Percentiles rank a stretch among this genome's conserved stretches.
Evolutionary conservation across 768 basidiomycete species (phyloP).

Genomic region (Pisolithus microcarpus): DNA sequence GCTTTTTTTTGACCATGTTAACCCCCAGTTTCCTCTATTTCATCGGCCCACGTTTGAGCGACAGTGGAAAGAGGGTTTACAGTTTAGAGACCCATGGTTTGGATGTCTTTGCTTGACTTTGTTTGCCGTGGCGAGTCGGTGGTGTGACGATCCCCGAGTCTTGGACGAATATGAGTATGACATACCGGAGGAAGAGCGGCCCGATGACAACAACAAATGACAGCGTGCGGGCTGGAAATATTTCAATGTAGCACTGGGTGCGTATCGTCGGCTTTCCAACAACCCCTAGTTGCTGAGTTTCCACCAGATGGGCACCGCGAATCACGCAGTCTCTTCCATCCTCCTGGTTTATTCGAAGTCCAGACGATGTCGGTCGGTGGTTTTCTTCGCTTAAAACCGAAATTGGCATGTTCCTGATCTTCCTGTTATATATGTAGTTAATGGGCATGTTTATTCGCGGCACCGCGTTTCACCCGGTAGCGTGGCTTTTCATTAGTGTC

Average conservation of each 20-base stretch:
- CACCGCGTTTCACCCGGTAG: constrained; percentile 39
- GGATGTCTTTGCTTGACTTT: constrained; percentile 51
- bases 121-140: constrained; percentile 66
- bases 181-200: constrained; percentile 14
- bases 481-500: constrained; percentile 48
- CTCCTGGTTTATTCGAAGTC: constrained; percentile 55
- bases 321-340: constrained; percentile 46
- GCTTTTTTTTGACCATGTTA: constrained; percentile 59
- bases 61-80: constrained; percentile 48
- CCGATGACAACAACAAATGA: constrained; percentile 36
- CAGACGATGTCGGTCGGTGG: constrained; percentile 46
- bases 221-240: constrained; percentile 54
- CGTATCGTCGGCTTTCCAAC: constrained; percentile 7
- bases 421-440: constrained; percentile 30
- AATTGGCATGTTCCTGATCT: constrained; percentile 3
- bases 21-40: constrained; percentile 57
- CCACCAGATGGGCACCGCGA: constrained; percentile 42
- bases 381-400: constrained; percentile 1
- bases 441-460: constrained; percentile 50
- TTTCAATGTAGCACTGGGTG: constrained; percentile 50
- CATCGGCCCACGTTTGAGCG: constrained; percentile 65
- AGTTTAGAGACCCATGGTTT: constrained; percentile 54
- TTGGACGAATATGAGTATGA: constrained; percentile 28
- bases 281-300: constrained; percentile 4
- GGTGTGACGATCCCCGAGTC: constrained; percentile 55